These are phyloP conservation scores for Pseudogymnoascus sp. DNA, from an alignment of 2,329 filamentous ascomycete species.

Conservation along the genomic window DNA sequence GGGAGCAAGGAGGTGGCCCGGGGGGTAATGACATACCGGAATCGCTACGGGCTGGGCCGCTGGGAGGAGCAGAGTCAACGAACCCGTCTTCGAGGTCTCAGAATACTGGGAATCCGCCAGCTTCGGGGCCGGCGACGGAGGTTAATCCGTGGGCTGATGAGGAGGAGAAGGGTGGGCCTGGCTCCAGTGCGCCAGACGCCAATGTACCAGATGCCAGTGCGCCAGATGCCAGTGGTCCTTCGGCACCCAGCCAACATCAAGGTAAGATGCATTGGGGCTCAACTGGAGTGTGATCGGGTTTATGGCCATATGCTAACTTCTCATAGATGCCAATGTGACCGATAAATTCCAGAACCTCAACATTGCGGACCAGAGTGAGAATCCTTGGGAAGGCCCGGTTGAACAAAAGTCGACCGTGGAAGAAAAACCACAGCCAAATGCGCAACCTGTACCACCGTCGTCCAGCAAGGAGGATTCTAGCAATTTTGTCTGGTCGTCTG, in stretches of 20 bases:
- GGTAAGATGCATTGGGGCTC: background rate
- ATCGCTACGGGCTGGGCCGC: slow-evolving; percentile 21
- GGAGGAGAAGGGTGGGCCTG: slow-evolving; percentile 13
- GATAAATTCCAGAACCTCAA: slow-evolving; percentile 22
- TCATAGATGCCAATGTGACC: slow-evolving; percentile 13
- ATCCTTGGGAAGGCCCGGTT: slow-evolving; percentile 24
- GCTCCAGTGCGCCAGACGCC: slow-evolving; percentile 15
- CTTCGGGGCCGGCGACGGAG: slow-evolving; percentile 17
- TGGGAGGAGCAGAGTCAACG: slow-evolving; percentile 16
- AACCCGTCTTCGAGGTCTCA: slow-evolving; percentile 23
- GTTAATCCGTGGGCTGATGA: slow-evolving; percentile 24
- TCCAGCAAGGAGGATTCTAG: slow-evolving; percentile 21
- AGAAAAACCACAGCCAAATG: slow-evolving; percentile 14
- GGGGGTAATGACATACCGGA: slow-evolving; percentile 17
- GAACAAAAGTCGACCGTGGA: slow-evolving; percentile 15
- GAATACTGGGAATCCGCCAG: slow-evolving; percentile 11
- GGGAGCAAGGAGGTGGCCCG: background rate
- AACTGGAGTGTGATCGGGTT: background rate
- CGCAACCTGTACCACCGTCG: slow-evolving; percentile 14
- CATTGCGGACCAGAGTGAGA: slow-evolving; percentile 20
- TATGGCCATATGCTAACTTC: background rate
- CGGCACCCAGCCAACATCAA: background rate
- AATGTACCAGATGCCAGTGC: slow-evolving; percentile 18
- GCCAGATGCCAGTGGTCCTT: slow-evolving; percentile 12
- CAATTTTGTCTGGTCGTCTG: slow-evolving; percentile 22